Evolutionary conservation across 495 filamentous ascomycete species (phyloP), one percentile per base, ranked within the genome.

Genomic region (Penicillium crystallinum): DNA sequence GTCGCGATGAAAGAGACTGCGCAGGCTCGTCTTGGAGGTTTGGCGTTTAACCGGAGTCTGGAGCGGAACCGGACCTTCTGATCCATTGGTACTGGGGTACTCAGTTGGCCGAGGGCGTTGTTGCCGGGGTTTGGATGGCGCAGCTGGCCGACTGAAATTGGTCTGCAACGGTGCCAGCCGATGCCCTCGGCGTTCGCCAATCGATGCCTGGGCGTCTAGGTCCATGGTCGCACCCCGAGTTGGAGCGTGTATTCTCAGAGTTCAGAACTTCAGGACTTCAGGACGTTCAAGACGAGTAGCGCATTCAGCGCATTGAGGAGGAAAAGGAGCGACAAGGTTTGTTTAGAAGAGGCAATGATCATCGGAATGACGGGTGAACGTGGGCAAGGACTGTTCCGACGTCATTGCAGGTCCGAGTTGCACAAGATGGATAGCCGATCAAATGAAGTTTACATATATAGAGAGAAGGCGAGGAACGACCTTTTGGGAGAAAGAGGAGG

Each of bases 61-160:
- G 30, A 74, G 63, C 14, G 72, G 72, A 30, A 71, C 62, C 27
- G 65, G 63, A 37, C 62, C 65, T 22, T 59, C 61, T 19, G 54
- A 45, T 10, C 63, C 64, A 57, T 61, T 58, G 46, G 61, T 53
- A 30, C 50, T 62, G 19, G 68, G 58, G 21, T 67, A 67, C 15
- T 75, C 71, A 17, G 57, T 50, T n/a, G 73, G 73, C 18, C 72
- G 69, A 39, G 63, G 71, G 22, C 73, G 73, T 37, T 71, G 67
- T 37, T 60, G 37, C 38, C 67, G 48, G 14, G 29, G 53, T 38
- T 43, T 53, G 19, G 34, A 10, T 15, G 29, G 29, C 3, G 65
- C 54, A 10, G 56, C 58, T 25, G 68, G 70, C 21, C 66, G 66
- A 44, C 64, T 73, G 53, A 75, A 73, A 46, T 70, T 73, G 43